Evolutionary conservation across 1,284 basidiomycete species (phyloP).

Genomic region (Papiliotrema laurentii): DNA sequence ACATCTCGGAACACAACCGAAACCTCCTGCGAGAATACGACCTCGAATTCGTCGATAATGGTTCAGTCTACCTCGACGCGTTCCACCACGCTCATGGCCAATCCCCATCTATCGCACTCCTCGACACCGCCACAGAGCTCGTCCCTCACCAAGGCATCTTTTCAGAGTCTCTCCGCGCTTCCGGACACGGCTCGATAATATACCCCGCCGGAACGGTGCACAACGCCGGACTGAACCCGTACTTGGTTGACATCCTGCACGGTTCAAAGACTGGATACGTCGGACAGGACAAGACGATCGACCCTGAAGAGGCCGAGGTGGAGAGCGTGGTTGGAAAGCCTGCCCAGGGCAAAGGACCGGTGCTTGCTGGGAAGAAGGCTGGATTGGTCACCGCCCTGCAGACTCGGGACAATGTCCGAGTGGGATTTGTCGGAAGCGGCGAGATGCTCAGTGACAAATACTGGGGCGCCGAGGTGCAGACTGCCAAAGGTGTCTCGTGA

Average conservation of each 20-base stretch:
- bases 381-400: constrained; percentile 86
- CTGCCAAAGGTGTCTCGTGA: neutral
- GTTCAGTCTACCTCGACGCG: constrained; percentile 50
- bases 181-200: constrained; percentile 51
- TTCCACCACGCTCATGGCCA: constrained; percentile 33
- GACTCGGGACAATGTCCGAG: constrained; percentile 68
- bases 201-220: constrained; percentile 65
- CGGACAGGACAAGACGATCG: constrained; percentile 63
- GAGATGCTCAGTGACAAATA: constrained; percentile 63
- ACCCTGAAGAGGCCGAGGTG: constrained; percentile 54
- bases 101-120: constrained; percentile 62
- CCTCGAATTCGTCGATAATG: constrained; percentile 51
- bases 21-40: constrained; percentile 56
- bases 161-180: constrained; percentile 24
- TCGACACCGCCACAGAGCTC: constrained; percentile 65
- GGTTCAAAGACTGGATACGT: constrained; percentile 58
- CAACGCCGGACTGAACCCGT: constrained; percentile 70
- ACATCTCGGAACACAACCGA: constrained; percentile 49
- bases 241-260: constrained; percentile 72
- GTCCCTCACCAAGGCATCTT: constrained; percentile 38
- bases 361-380: constrained; percentile 66
- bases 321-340: constrained; percentile 61
- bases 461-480: constrained; percentile 38
- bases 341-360: constrained; percentile 60
- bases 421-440: constrained; percentile 75